A percentile compares a stretch with the other conserved stretches of the same genome.
Conservation (phyloP, 208 protist genomes). For the Leishmania martiniquensis region DNA sequence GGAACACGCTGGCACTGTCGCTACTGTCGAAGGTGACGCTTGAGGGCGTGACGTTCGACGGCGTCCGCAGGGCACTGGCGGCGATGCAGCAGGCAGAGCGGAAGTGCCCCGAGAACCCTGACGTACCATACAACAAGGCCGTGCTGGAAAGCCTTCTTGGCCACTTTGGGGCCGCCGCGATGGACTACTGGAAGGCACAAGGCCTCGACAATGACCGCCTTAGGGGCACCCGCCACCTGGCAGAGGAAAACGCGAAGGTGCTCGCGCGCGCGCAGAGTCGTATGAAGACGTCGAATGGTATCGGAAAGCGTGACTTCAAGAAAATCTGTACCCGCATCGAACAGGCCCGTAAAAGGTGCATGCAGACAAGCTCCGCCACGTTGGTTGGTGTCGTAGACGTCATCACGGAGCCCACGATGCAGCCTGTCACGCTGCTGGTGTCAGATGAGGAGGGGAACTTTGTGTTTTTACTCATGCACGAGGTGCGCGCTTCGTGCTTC, state of each 20-base stretch:
- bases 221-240: slow-evolving; percentile 43
- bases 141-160: slow-evolving; percentile 76
- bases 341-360: slow-evolving; percentile 50
- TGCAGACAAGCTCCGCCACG: slow-evolving; percentile 19
- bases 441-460: slow-evolving; percentile 50
- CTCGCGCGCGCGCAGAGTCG: slow-evolving; percentile 44
- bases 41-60: slow-evolving; percentile 53
- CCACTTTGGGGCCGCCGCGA: slow-evolving; percentile 61
- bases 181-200: slow-evolving; percentile 54
- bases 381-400: slow-evolving; percentile 67
- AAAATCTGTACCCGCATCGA: slow-evolving; percentile 46
- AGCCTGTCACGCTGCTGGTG: slow-evolving; percentile 64
- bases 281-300: slow-evolving; percentile 47
- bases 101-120: slow-evolving; percentile 54
- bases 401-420: slow-evolving; percentile 65
- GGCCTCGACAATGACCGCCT: slow-evolving; percentile 62
- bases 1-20: slow-evolving; percentile 72
- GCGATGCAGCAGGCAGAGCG: slow-evolving; percentile 70
- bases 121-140: slow-evolving; percentile 83
- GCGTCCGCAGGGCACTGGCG: slow-evolving; percentile 42
- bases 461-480: slow-evolving; percentile 64
- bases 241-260: slow-evolving; percentile 54
- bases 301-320: slow-evolving; percentile 64
- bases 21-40: slow-evolving; percentile 65
- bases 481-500: slow-evolving; percentile 46